Evolutionary conservation across 768 basidiomycete species (phyloP), one percentile per base, ranked within the genome.

Genomic region (Lentinula guzmanii): DNA sequence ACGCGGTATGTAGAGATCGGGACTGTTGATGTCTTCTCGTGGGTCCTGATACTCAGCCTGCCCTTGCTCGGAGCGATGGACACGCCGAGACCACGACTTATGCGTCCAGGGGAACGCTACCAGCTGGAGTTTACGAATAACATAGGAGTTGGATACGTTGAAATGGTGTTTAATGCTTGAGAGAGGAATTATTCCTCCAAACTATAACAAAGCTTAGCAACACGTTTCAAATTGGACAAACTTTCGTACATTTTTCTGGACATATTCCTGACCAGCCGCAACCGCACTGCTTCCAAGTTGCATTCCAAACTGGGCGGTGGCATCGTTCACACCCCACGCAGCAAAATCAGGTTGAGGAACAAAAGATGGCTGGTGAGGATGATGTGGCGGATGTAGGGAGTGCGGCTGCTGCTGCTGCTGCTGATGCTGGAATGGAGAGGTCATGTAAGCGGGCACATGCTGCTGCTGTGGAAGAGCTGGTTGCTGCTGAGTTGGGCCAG

Each of bases 1-100:
- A 94, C 94, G 79, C 2, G 97, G 97, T 64, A 99, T 98, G 71
- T 99, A 99, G 18, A 99, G 76, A 75, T 99, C 97, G 0, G 97
- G 97, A 60, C 86, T 89, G 68, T 98, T 98, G 66, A 98, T 84
- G 69, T 99, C 97, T 39, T 98, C 94, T 58, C 96, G 77, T 2
- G 97, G 97, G 3, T 92, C 78, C 58, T 90, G 85, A 85, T 87
- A 98, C 67, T 95, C 91, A 3, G 83, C 82, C 66, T 85, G 82
- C 0, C 79, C 74, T 64, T 86, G 77, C 68, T 92, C 89, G 21
- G 84, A 79, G 54, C 91, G 81, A 56, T 75, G 77, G 10, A 87
- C 70, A 62, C 85, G 84, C 7, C 96, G 80, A 1, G 86, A 82
- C 90, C 94, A 95, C 0, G 94, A 91, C 61, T 82, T 85, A 70